Evolutionary conservation across 352 stramenopile genomes (phyloP).

Genomic region (Plasmopara halstedii): DNA sequence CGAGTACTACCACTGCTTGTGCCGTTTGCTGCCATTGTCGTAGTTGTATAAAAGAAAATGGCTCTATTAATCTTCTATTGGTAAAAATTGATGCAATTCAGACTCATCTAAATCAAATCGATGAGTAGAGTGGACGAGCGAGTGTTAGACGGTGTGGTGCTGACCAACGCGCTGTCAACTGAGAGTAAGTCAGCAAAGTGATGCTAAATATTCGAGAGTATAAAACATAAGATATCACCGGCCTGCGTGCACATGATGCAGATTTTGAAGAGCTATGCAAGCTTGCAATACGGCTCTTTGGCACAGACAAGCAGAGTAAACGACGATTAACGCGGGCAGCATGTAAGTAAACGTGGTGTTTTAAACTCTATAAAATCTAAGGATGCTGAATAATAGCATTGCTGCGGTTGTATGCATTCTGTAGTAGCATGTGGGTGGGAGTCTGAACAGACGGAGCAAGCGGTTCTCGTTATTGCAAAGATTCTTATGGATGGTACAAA

Average conservation of each 20-base stretch:
- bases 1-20: conserved; percentile 23
- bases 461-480: conserved; percentile 57
- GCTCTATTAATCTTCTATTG: conserved; percentile 4
- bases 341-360: conserved; percentile 22
- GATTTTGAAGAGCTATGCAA: conserved; percentile 54
- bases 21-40: conserved; percentile 53
- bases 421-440: conserved; percentile 56
- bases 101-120: conserved; percentile 7
- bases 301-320: conserved; percentile 57
- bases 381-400: too few relatives aligned
- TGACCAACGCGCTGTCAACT: conserved; percentile 21
- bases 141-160: conserved; percentile 40
- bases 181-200: conserved; percentile 28
- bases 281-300: conserved; percentile 50
- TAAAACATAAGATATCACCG: background rate
- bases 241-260: conserved; percentile 9
- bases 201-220: background rate
- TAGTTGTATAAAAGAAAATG: background rate
- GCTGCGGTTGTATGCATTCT: too few relatives aligned
- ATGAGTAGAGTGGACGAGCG: conserved; percentile 50
- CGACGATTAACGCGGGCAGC: conserved; percentile 46
- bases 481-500: conserved; percentile 68
- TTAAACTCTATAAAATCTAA: too few relatives aligned
- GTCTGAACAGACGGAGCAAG: conserved; percentile 39
- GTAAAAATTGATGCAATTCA: conserved; percentile 15